phyloP scores from a whole-genome alignment of 305 asterid genomes.

The Fraxinus floribunda region DNA sequence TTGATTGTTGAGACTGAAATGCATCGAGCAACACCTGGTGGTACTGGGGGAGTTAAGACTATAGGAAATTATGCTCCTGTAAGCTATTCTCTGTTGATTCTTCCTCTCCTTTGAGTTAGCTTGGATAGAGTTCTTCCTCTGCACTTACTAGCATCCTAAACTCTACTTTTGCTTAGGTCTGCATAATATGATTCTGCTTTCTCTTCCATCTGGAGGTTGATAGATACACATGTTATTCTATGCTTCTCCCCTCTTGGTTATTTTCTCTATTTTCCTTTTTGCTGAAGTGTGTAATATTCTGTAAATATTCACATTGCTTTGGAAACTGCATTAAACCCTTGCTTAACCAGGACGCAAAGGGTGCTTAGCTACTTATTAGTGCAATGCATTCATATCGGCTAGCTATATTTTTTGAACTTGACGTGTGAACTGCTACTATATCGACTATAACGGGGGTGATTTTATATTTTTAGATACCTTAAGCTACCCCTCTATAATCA shows the following conservation, averaged over 20 bases:
- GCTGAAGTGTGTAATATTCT: background rate
- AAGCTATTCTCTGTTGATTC: constrained; percentile 27
- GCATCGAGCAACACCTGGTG: constrained; percentile 98
- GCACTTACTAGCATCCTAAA: background rate
- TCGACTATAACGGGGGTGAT: background rate
- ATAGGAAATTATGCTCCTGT: constrained; percentile 97
- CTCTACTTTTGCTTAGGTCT: background rate
- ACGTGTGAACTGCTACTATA: background rate
- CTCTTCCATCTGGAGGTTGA: background rate
- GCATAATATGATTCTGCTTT: background rate
- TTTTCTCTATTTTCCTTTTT: background rate
- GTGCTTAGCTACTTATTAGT: constrained; percentile 15
- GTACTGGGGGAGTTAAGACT: constrained; percentile 97
- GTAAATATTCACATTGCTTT: background rate
- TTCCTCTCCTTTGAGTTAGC: constrained; percentile 2
- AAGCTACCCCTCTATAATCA: background rate
- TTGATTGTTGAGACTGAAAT: constrained; percentile 86
- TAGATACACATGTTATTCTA: background rate
- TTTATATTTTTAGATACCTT: background rate
- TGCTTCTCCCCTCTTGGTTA: background rate
- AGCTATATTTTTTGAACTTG: background rate
- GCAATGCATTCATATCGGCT: background rate
- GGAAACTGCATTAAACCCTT: constrained; percentile 13
- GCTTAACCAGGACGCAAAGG: background rate
- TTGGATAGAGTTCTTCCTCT: background rate